Evolutionary conservation across 2,329 filamentous ascomycete genomes (phyloP).

Genomic region (Parasarocladium wereldwijsianum): DNA sequence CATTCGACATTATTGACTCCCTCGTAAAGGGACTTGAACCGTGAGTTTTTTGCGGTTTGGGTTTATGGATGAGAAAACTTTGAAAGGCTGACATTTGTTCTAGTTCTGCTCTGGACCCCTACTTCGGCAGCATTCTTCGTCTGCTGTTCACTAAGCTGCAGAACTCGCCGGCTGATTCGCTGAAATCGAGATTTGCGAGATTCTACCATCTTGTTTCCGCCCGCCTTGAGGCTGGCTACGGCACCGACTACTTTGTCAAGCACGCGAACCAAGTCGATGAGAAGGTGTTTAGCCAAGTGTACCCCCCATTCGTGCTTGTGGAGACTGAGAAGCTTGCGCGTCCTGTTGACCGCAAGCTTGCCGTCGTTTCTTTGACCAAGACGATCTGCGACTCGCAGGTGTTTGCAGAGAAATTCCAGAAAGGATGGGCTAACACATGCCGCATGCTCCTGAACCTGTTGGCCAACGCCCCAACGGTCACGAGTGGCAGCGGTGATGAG

Average conservation of each 20-base stretch:
- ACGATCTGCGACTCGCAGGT: constrained; percentile 74
- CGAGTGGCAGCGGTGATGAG: constrained; percentile 53
- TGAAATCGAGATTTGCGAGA: constrained; percentile 75
- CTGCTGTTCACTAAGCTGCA: constrained; percentile 69
- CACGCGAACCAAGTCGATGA: constrained; percentile 71
- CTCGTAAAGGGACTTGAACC: constrained; percentile 59
- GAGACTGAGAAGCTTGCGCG: constrained; percentile 79
- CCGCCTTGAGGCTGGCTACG: constrained; percentile 63
- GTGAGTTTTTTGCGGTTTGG: constrained; percentile 32
- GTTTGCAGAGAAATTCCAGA: constrained; percentile 69
- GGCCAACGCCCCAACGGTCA: constrained; percentile 66
- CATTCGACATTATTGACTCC: constrained; percentile 80
- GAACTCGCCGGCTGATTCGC: constrained; percentile 55
- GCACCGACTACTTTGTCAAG: constrained; percentile 81
- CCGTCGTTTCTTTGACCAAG: constrained; percentile 86
- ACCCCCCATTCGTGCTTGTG: constrained; percentile 73
- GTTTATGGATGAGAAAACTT: not conserved
- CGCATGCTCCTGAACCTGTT: constrained; percentile 80
- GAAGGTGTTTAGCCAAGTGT: constrained; percentile 70
- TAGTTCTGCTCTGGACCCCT: constrained; percentile 53
- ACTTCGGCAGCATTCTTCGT: constrained; percentile 66
- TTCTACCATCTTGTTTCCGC: constrained; percentile 91
- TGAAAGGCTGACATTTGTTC: constrained; percentile 13
- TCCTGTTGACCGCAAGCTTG: constrained; percentile 82
- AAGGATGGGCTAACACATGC: constrained; percentile 85